phyloP scores from a whole-genome alignment of 768 basidiomycete genomes.

The Amanita molliuscula region DNA sequence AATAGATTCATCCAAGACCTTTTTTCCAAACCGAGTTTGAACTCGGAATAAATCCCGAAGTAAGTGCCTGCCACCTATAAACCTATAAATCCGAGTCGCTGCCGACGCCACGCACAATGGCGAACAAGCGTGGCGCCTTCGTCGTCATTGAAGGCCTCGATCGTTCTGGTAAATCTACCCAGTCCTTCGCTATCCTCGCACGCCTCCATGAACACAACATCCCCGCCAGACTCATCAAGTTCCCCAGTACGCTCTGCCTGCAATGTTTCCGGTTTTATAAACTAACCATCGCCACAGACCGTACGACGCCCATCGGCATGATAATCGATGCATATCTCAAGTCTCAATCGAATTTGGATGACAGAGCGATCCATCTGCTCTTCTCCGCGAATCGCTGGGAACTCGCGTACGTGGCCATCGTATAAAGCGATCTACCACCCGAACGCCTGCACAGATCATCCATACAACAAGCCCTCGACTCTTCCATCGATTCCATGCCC shows the following conservation, averaged over 20 bases:
- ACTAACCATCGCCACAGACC: slow-evolving; percentile 37
- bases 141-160: slow-evolving; percentile 96
- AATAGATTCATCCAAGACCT: too few species aligned
- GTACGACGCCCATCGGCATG: slow-evolving; percentile 82
- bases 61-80: too few species aligned
- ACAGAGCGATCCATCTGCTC: slow-evolving; percentile 84
- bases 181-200: slow-evolving; percentile 51
- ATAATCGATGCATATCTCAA: slow-evolving; percentile 92
- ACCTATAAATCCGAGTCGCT: too few species aligned
- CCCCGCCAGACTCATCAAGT: slow-evolving; percentile 60
- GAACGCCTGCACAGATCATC: slow-evolving; percentile 29
- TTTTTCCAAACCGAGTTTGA: too few species aligned
- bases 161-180: slow-evolving; percentile 89
- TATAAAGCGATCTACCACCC: not conserved
- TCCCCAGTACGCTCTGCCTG: slow-evolving; percentile 62
- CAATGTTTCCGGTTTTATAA: not conserved
- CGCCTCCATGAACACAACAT: slow-evolving; percentile 37
- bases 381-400: slow-evolving; percentile 99
- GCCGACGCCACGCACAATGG: not conserved
- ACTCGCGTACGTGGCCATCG: slow-evolving; percentile 48
- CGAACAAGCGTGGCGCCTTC: slow-evolving; percentile 32
- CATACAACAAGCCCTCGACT: slow-evolving; percentile 43
- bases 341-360: slow-evolving; percentile 79
- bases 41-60: too few species aligned
- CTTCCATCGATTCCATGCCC: slow-evolving; percentile 14